Percentiles rank a stretch among this genome's conserved stretches.
Conservation (phyloP, 2,329 filamentous ascomycete genomes). For the Colletotrichum somersetense region DNA sequence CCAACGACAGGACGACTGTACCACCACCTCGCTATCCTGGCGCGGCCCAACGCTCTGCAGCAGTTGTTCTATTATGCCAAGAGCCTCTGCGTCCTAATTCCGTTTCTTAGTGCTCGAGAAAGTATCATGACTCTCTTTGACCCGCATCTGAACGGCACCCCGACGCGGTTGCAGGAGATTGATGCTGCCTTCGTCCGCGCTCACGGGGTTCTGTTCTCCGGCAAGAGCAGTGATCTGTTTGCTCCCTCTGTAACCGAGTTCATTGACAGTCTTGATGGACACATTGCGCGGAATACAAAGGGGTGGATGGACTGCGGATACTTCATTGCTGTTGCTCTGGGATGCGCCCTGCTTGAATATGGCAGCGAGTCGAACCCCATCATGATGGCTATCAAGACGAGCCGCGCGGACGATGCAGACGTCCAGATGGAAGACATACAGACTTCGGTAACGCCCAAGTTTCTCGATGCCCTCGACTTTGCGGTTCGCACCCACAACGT, state of each 20-base stretch:
- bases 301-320: conserved; percentile 67
- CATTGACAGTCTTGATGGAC: conserved; percentile 64
- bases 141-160: conserved; percentile 57
- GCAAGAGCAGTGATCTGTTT: not conserved
- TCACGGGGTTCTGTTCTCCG: conserved; percentile 24
- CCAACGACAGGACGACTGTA: conserved; percentile 84
- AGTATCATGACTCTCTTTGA: conserved; percentile 79
- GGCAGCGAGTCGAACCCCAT: conserved; percentile 50
- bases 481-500: no score
- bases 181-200: conserved; percentile 16
- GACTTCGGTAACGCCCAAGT: no score
- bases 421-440: no score
- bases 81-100: conserved; percentile 74
- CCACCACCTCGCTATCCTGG: conserved; percentile 87
- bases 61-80: conserved; percentile 82
- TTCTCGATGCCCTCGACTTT: no score
- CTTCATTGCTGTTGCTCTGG: conserved; percentile 54
- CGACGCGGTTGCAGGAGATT: not conserved
- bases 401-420: no score
- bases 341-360: conserved; percentile 59
- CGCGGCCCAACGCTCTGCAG: conserved; percentile 75
- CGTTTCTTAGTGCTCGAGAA: conserved; percentile 77
- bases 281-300: conserved; percentile 65
- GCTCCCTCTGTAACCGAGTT: conserved; percentile 52
- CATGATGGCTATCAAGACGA: no score